A percentile compares a stretch with the other conserved stretches of the same genome.
Evolutionary conservation across 1,284 basidiomycete species (phyloP).

Genomic region (Neonothopanus nambi): DNA sequence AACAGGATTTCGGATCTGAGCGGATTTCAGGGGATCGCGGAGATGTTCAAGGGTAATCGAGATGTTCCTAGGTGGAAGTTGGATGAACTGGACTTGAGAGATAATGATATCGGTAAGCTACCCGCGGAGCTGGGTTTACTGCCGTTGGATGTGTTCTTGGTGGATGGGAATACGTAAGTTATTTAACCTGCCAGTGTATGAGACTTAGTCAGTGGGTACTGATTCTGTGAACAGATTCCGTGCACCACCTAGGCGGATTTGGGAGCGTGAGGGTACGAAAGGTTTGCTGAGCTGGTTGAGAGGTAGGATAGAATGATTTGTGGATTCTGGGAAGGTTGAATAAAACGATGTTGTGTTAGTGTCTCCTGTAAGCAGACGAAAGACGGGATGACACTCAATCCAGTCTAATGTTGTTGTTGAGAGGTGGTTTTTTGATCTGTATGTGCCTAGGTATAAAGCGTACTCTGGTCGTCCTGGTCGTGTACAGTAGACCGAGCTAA

Average conservation of each 20-base stretch:
- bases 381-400: too few relatives aligned
- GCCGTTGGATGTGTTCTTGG: slow-evolving; percentile 75
- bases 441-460: too few relatives aligned
- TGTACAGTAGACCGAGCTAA: too few relatives aligned
- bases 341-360: too few relatives aligned
- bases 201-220: neutral
- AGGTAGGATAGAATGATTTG: slow-evolving; percentile 61
- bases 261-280: slow-evolving; percentile 84
- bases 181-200: slow-evolving; percentile 1
- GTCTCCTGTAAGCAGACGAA: too few relatives aligned
- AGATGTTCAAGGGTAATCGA: slow-evolving; percentile 62
- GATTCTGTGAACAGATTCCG: slow-evolving; percentile 56
- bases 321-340: neutral
- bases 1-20: slow-evolving; percentile 63
- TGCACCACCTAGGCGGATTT: slow-evolving; percentile 73
- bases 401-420: too few relatives aligned
- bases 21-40: slow-evolving; percentile 59
- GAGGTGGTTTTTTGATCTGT: too few relatives aligned
- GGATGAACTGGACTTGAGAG: slow-evolving; percentile 76
- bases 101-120: slow-evolving; percentile 73
- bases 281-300: slow-evolving; percentile 74
- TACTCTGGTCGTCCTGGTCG: too few relatives aligned
- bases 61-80: slow-evolving; percentile 66
- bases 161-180: slow-evolving; percentile 80
- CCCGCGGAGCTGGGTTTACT: slow-evolving; percentile 69